Base-by-base conservation (phyloP, 202 grass and related monocot species). In the Alloteropsis angusta region DNA sequence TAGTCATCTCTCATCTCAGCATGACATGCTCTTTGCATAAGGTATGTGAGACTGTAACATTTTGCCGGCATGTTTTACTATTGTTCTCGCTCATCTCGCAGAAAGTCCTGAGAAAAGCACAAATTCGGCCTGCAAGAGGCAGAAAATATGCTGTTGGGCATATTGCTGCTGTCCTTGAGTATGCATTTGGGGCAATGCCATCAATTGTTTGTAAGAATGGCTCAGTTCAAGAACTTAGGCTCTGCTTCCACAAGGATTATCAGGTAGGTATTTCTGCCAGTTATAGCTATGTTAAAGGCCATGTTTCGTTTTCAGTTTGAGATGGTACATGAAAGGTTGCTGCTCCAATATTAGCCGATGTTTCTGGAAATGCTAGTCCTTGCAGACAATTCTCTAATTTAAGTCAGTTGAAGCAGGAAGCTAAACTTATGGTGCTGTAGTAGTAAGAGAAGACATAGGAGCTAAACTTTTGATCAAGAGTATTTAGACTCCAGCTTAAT, bases 241-340 rank as follows among this genome's bases (percentile, higher is more conserved):
- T 98, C 50, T 99, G 96, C 86, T 99, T 99, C 54, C 82, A 91
- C 78, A 99, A 96, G 84, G 88, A 99, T 80, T 95, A 91, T 72
- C 88, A 89, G 84, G 96, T 98, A 36, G 55, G 88, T 90, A 35
- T 45, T 84, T 46, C 4, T 73, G 19, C 50, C 65, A 22, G 17
- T 11, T 12, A 39, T 15, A 26, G 11, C 23, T 28, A 58, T 5
- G 0, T 58, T 14, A 28, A 8, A 23, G 23, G 5, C 54, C 26
- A 22, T 58, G 22, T 55, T 19, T 9, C 18, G 0, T 55, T 1
- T 11, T 23, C 11, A 23, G 11, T 55, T 11, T 22, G n/a, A 55
- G 52, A 22, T 55, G n/a, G 52, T 56, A 7, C 63, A 59, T 47
- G 60, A 80, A 59, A 14, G 22, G 11, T 21, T 54, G 36, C 14